phyloP scores from a whole-genome alignment of 2,329 filamentous ascomycete genomes.

The Cordyceps tenuipes region DNA sequence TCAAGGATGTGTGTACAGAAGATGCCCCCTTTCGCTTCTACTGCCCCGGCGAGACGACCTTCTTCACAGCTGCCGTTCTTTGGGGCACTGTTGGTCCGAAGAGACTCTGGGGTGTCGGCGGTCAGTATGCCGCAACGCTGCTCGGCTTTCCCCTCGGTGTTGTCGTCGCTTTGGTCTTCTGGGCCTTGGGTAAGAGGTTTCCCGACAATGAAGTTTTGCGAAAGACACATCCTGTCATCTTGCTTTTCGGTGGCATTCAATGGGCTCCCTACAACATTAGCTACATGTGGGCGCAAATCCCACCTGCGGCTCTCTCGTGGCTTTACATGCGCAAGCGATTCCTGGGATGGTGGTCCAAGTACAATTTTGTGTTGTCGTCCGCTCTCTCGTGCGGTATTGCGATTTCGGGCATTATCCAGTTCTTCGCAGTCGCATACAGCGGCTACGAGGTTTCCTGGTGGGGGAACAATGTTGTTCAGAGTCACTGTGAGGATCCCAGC shows the following conservation, averaged over 20 bases:
- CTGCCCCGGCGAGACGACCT: slow-evolving; percentile 30
- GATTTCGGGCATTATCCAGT: slow-evolving; percentile 33
- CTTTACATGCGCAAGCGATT: slow-evolving; percentile 37
- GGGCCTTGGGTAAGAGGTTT: slow-evolving; percentile 26
- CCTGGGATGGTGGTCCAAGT: slow-evolving; percentile 40
- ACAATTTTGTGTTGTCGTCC: slow-evolving; percentile 33
- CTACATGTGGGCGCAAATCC: slow-evolving; percentile 40
- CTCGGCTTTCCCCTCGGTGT: slow-evolving; percentile 33
- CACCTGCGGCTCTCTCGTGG: slow-evolving; percentile 39
- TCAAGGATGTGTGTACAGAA: slow-evolving; percentile 29
- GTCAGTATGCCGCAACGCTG: slow-evolving; percentile 28
- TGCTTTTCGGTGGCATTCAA: slow-evolving; percentile 30
- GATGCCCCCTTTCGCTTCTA: slow-evolving; percentile 27
- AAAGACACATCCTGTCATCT: slow-evolving; percentile 33
- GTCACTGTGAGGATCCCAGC: slow-evolving; percentile 30
- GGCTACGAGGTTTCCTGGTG: slow-evolving; percentile 31
- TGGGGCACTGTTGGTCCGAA: slow-evolving; percentile 44
- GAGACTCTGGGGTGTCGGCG: slow-evolving; percentile 30
- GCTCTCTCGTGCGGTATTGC: slow-evolving; percentile 34
- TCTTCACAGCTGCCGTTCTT: slow-evolving; percentile 32
- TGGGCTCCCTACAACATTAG: slow-evolving; percentile 38
- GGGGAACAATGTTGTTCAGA: slow-evolving; percentile 26
- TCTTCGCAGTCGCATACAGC: slow-evolving; percentile 34
- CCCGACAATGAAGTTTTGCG: slow-evolving; percentile 25
- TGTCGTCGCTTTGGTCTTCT: slow-evolving; percentile 27